Evolutionary conservation across 306 rosid genomes (phyloP), one percentile per base, ranked within the genome.

Genomic region (Luffa acutangula): DNA sequence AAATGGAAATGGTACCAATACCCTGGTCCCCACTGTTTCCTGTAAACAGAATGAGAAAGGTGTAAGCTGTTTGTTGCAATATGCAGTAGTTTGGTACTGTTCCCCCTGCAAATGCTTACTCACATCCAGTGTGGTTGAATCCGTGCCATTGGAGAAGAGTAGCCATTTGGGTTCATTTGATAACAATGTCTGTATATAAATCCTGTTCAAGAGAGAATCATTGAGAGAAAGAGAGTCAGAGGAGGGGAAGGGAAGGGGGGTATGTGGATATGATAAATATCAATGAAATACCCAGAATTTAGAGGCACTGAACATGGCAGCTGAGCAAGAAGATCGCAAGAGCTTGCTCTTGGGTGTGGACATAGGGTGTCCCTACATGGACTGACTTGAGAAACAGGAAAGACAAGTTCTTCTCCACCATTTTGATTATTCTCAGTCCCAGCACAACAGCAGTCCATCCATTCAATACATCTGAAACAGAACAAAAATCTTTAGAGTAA

Each of bases 401-500:
- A 88, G 51, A 83, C 49, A 73, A 85, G 89, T 74, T 91, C 89
- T 86, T 88, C 96, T 49, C 86, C 96, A 39, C 48, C 85, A 85
- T 82, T 89, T 77, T 86, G 87, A 18, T 76, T 82, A 63, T 75
- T 69, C 45, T 88, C 93, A 82, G 84, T 82, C 80, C 98, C 99
- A 86, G 84, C 90, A 87, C 98, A 95, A 60, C 94, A 91, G 56
- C 99, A 95, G 48, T 88, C 91, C 83, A 90, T 75, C 94, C 90
- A 88, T 80, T 93, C 99, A 51, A 93, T 83, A 83, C 80, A 89
- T 87, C 99, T 95, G 77, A 76, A 76, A 18, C 70, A 80, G 56
- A 78, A 17, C 46, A 76, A 15, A 75, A 62, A 64, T 58, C 74
- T 85, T 82, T 34, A 53, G 36, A 34, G 12, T 18, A 10, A 76